Base-by-base conservation (phyloP, 345 rosid species). In the Jatropha curcas region DNA sequence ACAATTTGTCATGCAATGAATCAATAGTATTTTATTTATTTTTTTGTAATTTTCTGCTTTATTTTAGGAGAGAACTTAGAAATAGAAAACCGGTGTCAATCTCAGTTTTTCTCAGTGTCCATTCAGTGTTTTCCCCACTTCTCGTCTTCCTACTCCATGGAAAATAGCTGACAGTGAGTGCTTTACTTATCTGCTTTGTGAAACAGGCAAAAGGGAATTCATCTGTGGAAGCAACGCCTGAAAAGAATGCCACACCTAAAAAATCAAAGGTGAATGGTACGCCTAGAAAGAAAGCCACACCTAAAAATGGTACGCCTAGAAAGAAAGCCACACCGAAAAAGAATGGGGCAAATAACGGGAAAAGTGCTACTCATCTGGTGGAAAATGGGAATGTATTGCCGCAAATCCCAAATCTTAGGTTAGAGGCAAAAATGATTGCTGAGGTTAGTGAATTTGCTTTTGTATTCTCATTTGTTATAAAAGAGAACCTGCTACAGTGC, bases 391-490 rank as follows among this genome's bases (percentile, higher is more conserved):
- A 61, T 64, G 71, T 62, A 37, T 69, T 78, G 34, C 70, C 87
- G 9, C 57, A 71, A 46, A 71, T 89, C 48, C 89, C 89, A 19
- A 89, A 90, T 85, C 79, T 94, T 73, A 85, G 91, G 24, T 78
- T 90, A 43, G 97, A 94, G 83, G 97, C 89, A 30, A 92, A 89
- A 71, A 65, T 90, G 79, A 84, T 72, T 68, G 93, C 90, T n/a
- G 92, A 90, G 95, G 98, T 89, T n/a, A 74, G 85, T 78, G 22
- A 74, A 60, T n/a, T 19, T 65, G 65, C n/a, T 33, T 45, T 56
- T 52, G 46, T 22, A 31, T 71, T 37, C 8, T 8, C 20, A 12
- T 46, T 46, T 46, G 0, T 41, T 41, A 12, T 46, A 12, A 46
- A 65, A 27, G 45, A 25, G 37, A 16, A 12, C 43, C 52, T 41